These are phyloP conservation scores for Pythium rishiriense DNA, from an alignment of 352 stramenopile species.

Conservation along the genomic window DNA sequence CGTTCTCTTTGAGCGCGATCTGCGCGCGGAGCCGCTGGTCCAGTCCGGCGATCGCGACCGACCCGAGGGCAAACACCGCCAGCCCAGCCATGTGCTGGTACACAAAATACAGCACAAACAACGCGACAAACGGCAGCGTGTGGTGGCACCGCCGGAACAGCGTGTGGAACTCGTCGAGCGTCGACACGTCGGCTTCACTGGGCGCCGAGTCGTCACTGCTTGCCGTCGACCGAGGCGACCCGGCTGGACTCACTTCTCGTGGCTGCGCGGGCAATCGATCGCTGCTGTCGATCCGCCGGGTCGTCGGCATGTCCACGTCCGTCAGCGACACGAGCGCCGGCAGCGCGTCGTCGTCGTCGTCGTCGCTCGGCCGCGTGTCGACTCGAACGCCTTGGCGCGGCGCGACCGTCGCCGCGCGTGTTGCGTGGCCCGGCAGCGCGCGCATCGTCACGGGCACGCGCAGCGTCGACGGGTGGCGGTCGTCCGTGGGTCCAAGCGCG, in stretches of 20 bases:
- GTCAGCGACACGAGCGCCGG: not conserved
- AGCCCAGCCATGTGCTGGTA: conserved; percentile 78
- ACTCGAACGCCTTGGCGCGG: conserved; percentile 2
- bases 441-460: conserved; percentile 10
- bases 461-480: not conserved
- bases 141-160: conserved; percentile 72
- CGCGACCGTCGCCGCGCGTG: not conserved
- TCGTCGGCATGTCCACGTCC: not conserved
- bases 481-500: not conserved
- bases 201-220: conserved; percentile 15
- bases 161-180: conserved; percentile 59
- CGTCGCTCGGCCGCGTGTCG: not conserved
- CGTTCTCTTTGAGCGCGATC: conserved; percentile 76
- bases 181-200: conserved; percentile 20
- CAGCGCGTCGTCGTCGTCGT: conserved; percentile 1
- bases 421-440: not conserved
- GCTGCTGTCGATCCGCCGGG: not conserved
- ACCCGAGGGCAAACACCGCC: conserved; percentile 63
- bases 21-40: conserved; percentile 67
- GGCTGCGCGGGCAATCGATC: not conserved
- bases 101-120: conserved; percentile 78
- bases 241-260: not conserved
- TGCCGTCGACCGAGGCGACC: conserved; percentile 4
- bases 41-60: conserved; percentile 66
- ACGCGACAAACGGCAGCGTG: conserved; percentile 66